Conservation (phyloP, 441 rosid species). For the Gossypium trilobum region DNA sequence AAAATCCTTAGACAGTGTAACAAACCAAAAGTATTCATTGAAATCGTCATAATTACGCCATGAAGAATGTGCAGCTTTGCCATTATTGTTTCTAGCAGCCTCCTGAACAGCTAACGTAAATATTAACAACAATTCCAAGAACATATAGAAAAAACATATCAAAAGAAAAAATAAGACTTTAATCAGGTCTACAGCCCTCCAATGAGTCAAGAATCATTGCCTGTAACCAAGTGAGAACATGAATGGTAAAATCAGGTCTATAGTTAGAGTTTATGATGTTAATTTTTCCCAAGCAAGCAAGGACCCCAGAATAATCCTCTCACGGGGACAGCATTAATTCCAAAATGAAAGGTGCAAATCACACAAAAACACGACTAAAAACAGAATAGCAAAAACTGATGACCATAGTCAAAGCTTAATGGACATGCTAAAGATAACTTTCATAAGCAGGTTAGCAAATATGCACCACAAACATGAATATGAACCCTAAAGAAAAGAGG, state of each 20-base stretch:
- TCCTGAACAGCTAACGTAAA: slow-evolving; percentile 45
- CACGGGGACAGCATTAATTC: neutral
- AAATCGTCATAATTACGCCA: slow-evolving; percentile 99
- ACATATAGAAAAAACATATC: neutral
- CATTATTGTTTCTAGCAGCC: slow-evolving; percentile 60
- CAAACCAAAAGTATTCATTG: slow-evolving; percentile 97
- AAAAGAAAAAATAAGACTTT: neutral
- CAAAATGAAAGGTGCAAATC: neutral
- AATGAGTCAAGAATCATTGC: neutral
- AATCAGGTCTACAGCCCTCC: neutral
- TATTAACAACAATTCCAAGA: slow-evolving; percentile 7
- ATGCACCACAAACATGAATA: neutral
- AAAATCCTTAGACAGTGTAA: slow-evolving; percentile 9
- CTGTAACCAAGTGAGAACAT: neutral
- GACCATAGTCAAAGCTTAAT: neutral
- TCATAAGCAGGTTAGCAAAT: neutral
- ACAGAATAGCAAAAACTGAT: neutral
- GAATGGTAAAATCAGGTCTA: neutral
- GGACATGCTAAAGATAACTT: neutral
- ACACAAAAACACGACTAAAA: neutral
- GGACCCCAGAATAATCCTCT: neutral
- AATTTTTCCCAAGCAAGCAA: slow-evolving; percentile 2
- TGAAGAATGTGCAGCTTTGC: slow-evolving; percentile 93
- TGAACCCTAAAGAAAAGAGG: neutral
- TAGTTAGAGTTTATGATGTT: neutral